These are phyloP conservation scores for Aciculosporium take DNA, from an alignment of 2,329 filamentous ascomycete species.

Conservation along the genomic window DNA sequence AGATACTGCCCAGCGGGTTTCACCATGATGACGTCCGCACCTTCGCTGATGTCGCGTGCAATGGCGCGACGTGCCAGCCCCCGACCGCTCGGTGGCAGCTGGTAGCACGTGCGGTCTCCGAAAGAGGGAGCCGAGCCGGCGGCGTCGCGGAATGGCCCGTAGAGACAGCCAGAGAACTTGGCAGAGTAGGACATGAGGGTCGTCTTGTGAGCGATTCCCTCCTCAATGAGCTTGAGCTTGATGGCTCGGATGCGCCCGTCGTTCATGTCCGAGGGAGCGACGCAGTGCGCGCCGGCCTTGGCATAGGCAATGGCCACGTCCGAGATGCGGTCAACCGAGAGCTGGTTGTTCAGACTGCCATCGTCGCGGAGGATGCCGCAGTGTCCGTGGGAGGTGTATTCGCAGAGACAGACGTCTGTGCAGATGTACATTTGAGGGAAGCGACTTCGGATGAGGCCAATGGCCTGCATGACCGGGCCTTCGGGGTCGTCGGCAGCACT, in stretches of 20 bases:
- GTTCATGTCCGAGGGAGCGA: slow-evolving; percentile 97
- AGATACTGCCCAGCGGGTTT: slow-evolving; percentile 94
- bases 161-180: slow-evolving; percentile 93
- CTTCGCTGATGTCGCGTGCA: slow-evolving; percentile 75
- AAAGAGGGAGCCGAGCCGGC: slow-evolving; percentile 84
- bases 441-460: slow-evolving; percentile 66
- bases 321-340: slow-evolving; percentile 86
- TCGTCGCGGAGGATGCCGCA: slow-evolving; percentile 93
- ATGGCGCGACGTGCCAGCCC: slow-evolving; percentile 88
- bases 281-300: slow-evolving; percentile 88
- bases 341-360: slow-evolving; percentile 78
- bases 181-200: slow-evolving; percentile 96
- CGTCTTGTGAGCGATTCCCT: slow-evolving; percentile 80
- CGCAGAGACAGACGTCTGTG: slow-evolving; percentile 90
- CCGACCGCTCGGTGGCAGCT: slow-evolving; percentile 81
- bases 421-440: slow-evolving; percentile 89
- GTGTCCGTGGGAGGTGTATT: slow-evolving; percentile 96
- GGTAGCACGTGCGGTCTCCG: slow-evolving; percentile 92
- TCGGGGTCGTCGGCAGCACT: slow-evolving; percentile 85
- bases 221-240: slow-evolving; percentile 93
- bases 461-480: slow-evolving; percentile 79
- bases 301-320: slow-evolving; percentile 98
- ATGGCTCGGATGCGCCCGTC: slow-evolving; percentile 94
- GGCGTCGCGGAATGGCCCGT: slow-evolving; percentile 93
- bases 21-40: slow-evolving; percentile 97